These are phyloP conservation scores for Yamadazyma membranifaciens DNA, from an alignment of 1,139 yeast genomes.

Conservation along the genomic window DNA sequence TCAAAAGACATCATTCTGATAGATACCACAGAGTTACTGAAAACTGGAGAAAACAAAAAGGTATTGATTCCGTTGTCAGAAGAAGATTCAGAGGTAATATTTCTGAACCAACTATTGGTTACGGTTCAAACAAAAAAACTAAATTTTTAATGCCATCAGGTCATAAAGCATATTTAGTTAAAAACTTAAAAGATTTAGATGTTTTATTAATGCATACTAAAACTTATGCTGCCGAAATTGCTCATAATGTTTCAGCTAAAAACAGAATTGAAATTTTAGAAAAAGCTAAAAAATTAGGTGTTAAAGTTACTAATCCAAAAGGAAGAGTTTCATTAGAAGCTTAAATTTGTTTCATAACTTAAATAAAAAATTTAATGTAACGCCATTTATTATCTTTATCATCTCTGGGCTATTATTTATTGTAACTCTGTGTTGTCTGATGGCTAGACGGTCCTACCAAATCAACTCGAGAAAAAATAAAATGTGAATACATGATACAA, in stretches of 20 bases:
- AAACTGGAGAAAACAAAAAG: constrained; percentile 99
- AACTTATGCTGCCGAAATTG: constrained; percentile 99
- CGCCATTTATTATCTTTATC: background rate
- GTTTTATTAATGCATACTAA: constrained; percentile 95
- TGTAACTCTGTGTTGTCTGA: too few relatives aligned
- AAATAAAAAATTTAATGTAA: constrained; percentile 2
- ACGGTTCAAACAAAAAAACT: constrained; percentile 99
- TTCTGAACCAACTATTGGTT: constrained; percentile 99
- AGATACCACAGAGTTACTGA: constrained; percentile 97
- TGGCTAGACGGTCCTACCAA: too few relatives aligned
- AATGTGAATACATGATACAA: too few relatives aligned
- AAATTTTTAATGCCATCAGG: constrained; percentile 96
- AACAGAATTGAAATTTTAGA: constrained; percentile 97
- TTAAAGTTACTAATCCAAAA: constrained; percentile 98
- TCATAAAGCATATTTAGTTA: constrained; percentile 94
- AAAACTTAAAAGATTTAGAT: constrained; percentile 92
- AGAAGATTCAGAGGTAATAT: constrained; percentile 99
- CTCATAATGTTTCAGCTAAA: constrained; percentile 97
- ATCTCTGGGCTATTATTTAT: background rate
- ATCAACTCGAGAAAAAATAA: too few relatives aligned
- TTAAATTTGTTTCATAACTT: constrained; percentile 36
- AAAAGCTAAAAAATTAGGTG: constrained; percentile 97
- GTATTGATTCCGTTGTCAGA: constrained; percentile 99
- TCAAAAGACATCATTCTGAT: constrained; percentile 99
- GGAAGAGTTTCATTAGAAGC: constrained; percentile 99